Base-by-base conservation (phyloP, 2,329 filamentous ascomycete species). In the Epichloe gansuensis region DNA sequence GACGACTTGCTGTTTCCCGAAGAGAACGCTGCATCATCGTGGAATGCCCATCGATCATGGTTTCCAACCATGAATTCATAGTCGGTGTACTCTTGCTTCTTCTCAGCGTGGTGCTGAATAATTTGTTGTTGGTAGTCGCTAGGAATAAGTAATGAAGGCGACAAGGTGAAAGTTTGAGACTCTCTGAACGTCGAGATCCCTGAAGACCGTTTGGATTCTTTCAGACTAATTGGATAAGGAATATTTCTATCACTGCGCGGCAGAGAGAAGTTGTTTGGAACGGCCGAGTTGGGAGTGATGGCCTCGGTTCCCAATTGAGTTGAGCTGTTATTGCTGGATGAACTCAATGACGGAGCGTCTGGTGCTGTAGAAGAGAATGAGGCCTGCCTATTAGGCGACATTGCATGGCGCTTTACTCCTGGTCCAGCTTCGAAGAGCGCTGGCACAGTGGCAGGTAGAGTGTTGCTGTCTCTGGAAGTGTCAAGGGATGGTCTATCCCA, bases 111-210 rank as follows among this genome's bases (percentile, higher is more conserved):
- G 1, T 56, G 56, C 23, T 64, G 54, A 41, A 75, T 62, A 69
- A 81, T 75, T 57, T 80, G 72, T 55, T 75, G 71, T 50, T 77
- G 73, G 57, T 75, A 81, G 49, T 84, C 80, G 46, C 69, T 65
- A 12, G 81, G 80, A 50, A 84, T 80, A 48, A 84, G 69, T n/a
- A 84, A 69, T 3, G 77, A 77, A 0, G 81, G 80, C 7, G 80
- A 83, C 36, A 83, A 64, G 42, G 70, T 73, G 60, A 82, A 81
- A 13, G 75, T 77, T 52, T 81, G 75, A 0, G 74, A 74, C 61
- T 82, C 80, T 58, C 74, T 75, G 62, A 78, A 81, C 60, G 72
- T 80, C 2, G 73, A 76, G 0, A 72, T 70, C 13, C 71, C 69
- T 3, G 79, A 78, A 27, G 66, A 64, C 35, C 64, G 69, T 48